These are phyloP conservation scores for Coemansia sp. DNA, from an alignment of 192 early-diverging fungal genomes.

Conservation along the genomic window DNA sequence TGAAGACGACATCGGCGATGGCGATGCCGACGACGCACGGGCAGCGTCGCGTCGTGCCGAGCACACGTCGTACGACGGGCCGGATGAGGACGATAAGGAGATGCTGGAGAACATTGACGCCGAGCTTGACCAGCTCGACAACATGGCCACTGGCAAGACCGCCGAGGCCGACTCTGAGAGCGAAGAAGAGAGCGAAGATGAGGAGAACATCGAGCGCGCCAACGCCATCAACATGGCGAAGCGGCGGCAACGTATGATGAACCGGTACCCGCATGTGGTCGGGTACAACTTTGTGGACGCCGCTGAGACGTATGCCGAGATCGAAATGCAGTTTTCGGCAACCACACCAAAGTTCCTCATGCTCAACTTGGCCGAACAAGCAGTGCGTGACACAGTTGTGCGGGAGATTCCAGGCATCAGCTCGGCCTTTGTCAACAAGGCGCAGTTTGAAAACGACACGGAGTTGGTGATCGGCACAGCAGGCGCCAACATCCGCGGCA, in stretches of 20 bases:
- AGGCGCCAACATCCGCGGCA: slow-evolving; percentile 87
- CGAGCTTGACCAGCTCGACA: slow-evolving; percentile 48
- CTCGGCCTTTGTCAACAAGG: slow-evolving; percentile 76
- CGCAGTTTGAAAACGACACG: slow-evolving; percentile 78
- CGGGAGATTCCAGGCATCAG: slow-evolving; percentile 85
- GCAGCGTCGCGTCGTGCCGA: slow-evolving; percentile 61
- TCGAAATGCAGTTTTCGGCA: slow-evolving; percentile 84
- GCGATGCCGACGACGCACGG: slow-evolving; percentile 72
- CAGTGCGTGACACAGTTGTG: slow-evolving; percentile 70
- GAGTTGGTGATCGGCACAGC: slow-evolving; percentile 76
- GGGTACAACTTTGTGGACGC: slow-evolving; percentile 55
- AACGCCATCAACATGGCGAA: slow-evolving; percentile 15
- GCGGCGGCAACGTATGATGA: slow-evolving; percentile 55
- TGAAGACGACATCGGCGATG: slow-evolving; percentile 61
- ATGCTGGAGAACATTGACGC: slow-evolving; percentile 49
- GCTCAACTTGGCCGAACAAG: slow-evolving; percentile 81
- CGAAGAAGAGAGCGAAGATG: slow-evolving; percentile 52
- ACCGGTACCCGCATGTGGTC: slow-evolving; percentile 63
- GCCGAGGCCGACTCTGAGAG: slow-evolving; percentile 17
- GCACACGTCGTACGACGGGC: slow-evolving; percentile 74
- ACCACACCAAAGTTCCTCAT: slow-evolving; percentile 92
- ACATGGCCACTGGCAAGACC: slow-evolving; percentile 13
- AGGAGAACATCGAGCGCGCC: slow-evolving; percentile 48
- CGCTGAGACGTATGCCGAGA: slow-evolving; percentile 33
- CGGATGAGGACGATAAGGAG: slow-evolving; percentile 83